Evolutionary conservation across 2,329 filamentous ascomycete species (phyloP).

Genomic region (Blumeriella jaapii): DNA sequence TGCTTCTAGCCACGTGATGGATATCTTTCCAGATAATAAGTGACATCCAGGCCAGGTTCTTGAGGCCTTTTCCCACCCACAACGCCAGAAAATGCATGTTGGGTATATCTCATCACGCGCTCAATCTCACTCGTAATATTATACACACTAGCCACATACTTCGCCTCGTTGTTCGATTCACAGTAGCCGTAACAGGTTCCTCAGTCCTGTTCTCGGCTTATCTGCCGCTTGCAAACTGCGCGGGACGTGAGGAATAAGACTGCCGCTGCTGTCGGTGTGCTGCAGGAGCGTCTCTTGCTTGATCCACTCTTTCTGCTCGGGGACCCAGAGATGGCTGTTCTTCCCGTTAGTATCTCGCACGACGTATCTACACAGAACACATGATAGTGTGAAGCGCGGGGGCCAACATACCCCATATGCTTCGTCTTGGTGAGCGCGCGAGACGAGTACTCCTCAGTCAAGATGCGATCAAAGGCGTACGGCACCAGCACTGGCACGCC

Average conservation of each 20-base stretch:
- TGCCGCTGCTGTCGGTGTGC: slow-evolving; percentile 1
- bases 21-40: too few relatives aligned
- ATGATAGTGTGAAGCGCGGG: too few relatives aligned
- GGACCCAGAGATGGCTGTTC: slow-evolving; percentile 47
- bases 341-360: slow-evolving; percentile 3
- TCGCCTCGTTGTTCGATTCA: slow-evolving; percentile 3
- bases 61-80: too few relatives aligned
- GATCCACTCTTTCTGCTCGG: slow-evolving; percentile 47
- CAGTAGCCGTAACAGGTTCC: slow-evolving; percentile 15
- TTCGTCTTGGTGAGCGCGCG: slow-evolving; percentile 48
- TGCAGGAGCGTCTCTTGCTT: slow-evolving; percentile 25
- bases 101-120: too few relatives aligned
- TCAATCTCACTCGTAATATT: too few relatives aligned
- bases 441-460: slow-evolving; percentile 54
- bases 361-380: too few relatives aligned
- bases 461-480: slow-evolving; percentile 52
- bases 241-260: slow-evolving; percentile 16
- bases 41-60: too few relatives aligned
- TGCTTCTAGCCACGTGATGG: too few relatives aligned
- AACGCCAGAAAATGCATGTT: too few relatives aligned
- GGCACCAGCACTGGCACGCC: slow-evolving; percentile 60
- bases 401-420: slow-evolving; percentile 49
- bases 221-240: slow-evolving; percentile 14
- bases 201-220: slow-evolving; percentile 12
- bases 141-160: neutral